Percentiles rank a stretch among this genome's conserved stretches.
These are phyloP conservation scores for Cryomyces minteri DNA, from an alignment of 495 filamentous ascomycete species.

Conservation along the genomic window DNA sequence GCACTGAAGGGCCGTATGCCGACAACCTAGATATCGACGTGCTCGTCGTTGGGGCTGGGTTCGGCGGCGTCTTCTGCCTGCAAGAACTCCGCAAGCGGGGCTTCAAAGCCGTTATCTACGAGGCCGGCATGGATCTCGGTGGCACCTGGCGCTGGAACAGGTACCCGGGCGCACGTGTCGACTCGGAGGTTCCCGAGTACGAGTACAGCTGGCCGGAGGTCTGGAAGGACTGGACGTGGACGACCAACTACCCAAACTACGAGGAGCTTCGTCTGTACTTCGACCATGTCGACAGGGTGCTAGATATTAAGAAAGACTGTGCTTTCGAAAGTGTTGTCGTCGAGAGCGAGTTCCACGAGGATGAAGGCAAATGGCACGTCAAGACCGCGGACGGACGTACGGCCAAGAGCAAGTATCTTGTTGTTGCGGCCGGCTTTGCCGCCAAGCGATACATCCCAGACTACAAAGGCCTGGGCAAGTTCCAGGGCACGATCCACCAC, in stretches of 20 bases:
- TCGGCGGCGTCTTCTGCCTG: slow-evolving; percentile 9
- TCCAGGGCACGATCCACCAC: slow-evolving; percentile 34
- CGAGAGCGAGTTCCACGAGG: slow-evolving; percentile 26
- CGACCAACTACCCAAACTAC: slow-evolving; percentile 29
- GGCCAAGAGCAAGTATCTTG: slow-evolving; percentile 29
- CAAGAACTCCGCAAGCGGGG: slow-evolving; percentile 9
- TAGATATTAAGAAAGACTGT: slow-evolving; percentile 31
- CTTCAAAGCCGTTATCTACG: slow-evolving; percentile 13
- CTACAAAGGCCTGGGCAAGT: slow-evolving; percentile 33
- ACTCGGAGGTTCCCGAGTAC: neutral
- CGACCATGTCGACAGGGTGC: slow-evolving; percentile 29
- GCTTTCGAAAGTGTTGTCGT: slow-evolving; percentile 30
- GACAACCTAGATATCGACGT: slow-evolving; percentile 19
- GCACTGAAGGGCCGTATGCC: neutral
- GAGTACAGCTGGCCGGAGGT: slow-evolving; percentile 27
- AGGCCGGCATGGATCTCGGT: slow-evolving; percentile 10
- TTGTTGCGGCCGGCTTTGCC: slow-evolving; percentile 29
- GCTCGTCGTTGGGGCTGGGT: slow-evolving; percentile 32
- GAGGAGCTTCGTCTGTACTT: slow-evolving; percentile 35
- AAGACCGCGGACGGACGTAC: slow-evolving; percentile 26
- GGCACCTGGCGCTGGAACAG: slow-evolving; percentile 14
- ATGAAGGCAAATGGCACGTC: slow-evolving; percentile 26
- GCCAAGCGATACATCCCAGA: slow-evolving; percentile 26
- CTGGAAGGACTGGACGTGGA: slow-evolving; percentile 34
- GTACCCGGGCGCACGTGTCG: slow-evolving; percentile 3